Evolutionary conservation across 2,329 filamentous ascomycete genomes (phyloP), one percentile per base, ranked within the genome.

Genomic region (Colletotrichum sp.): DNA sequence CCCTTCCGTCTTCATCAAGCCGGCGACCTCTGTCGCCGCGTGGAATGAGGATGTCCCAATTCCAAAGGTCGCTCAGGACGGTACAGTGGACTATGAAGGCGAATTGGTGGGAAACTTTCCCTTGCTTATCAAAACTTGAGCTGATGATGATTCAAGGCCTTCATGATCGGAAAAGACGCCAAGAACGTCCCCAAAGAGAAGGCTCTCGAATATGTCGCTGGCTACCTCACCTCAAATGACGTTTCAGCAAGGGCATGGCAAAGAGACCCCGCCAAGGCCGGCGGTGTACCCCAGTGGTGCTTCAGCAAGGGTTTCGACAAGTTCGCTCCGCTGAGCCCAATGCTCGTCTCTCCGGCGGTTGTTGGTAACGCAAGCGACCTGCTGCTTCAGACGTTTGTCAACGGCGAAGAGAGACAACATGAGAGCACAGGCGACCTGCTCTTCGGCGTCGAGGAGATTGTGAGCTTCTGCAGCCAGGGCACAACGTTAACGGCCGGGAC

Each of bases 261-360:
- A 79, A 81, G 88, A 30, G 89, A 92, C 64, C 89, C 90, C 4
- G 81, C 79, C 9, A 83, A 82, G 43, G 84, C 82, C 3, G 84
- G 84, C 7, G 79, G 80, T 3, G 82, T 84, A 6, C 83, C 83
- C 0, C 90, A 92, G 73, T 91, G 89, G 82, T 91, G 88, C 76
- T 88, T 91, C 73, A 89, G 89, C 67, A 91, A 91, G 80, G 89
- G 86, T 0, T 85, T 87, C 7, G 89, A 91, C 80, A 89, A 87
- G 6, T 91, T 88, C 75, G 90, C 89, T 28, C 89, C 89, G 0
- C 86, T 91, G 78, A 88, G 90, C 0, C 89, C 89, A 2, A 81
- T 90, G 10, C 78, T 85, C 4, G 83, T 85, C 0, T 81, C 81
- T 6, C 82, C 83, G 0, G 55, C 75, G 0, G 72, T 82, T 0